phyloP scores from a whole-genome alignment of 2,329 filamentous ascomycete genomes.

The Tolypocladium pustulatum region DNA sequence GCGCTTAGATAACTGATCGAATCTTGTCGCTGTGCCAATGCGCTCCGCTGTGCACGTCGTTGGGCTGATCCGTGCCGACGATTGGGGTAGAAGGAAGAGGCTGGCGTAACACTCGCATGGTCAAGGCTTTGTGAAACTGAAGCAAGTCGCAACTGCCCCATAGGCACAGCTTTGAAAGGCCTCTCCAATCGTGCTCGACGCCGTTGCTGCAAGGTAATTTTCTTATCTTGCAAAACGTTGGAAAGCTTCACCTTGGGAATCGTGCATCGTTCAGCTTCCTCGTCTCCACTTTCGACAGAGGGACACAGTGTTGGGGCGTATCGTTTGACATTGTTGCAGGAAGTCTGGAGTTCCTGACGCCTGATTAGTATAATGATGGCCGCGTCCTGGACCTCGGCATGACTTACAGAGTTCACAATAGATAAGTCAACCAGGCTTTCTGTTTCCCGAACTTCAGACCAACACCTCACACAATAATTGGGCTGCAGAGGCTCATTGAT shows the following conservation, averaged over 20 bases:
- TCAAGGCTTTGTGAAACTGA: not conserved
- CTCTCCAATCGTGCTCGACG: not conserved
- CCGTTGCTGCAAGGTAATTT: not conserved
- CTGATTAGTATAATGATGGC: not conserved
- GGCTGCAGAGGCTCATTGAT: slow-evolving; percentile 15
- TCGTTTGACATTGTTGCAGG: not conserved
- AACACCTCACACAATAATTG: slow-evolving; percentile 22
- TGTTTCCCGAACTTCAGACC: slow-evolving; percentile 10
- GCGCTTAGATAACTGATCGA: not conserved
- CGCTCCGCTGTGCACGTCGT: slow-evolving; percentile 16
- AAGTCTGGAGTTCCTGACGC: not conserved
- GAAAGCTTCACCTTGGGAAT: not conserved
- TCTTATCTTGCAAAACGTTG: not conserved
- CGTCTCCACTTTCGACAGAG: not conserved
- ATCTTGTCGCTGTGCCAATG: slow-evolving; percentile 1
- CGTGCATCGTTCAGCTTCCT: not conserved
- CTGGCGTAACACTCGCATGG: slow-evolving; percentile 2
- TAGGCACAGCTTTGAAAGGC: not conserved
- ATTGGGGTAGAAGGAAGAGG: slow-evolving; percentile 10
- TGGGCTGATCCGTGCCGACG: slow-evolving; percentile 14
- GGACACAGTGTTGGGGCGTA: not conserved
- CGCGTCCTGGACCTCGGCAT: not conserved
- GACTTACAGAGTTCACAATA: slow-evolving; percentile 14
- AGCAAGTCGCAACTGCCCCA: not conserved
- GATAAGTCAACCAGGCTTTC: slow-evolving; percentile 16